phyloP scores from a whole-genome alignment of 2,329 filamentous ascomycete species.

The Mycosphaerella sp. region DNA sequence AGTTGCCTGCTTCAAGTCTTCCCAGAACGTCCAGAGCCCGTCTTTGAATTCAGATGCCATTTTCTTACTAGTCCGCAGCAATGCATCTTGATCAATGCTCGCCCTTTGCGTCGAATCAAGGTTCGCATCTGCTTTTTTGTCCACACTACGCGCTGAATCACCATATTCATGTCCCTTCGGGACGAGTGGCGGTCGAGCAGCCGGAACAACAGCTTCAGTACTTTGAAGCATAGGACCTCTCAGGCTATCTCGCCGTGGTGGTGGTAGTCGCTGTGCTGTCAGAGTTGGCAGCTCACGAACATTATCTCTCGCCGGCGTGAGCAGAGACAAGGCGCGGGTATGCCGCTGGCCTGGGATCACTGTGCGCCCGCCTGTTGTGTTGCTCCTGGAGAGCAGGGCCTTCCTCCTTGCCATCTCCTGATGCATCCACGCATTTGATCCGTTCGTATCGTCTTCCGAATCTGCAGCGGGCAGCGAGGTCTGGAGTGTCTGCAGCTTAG shows the following conservation, averaged over 20 bases:
- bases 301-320: slow-evolving; percentile 54
- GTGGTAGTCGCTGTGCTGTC: slow-evolving; percentile 9
- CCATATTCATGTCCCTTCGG: slow-evolving; percentile 2
- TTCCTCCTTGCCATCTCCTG: slow-evolving; percentile 68
- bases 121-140: slow-evolving; percentile 10
- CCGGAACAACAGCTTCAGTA: slow-evolving; percentile 1
- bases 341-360: slow-evolving; percentile 59
- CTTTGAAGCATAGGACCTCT: slow-evolving; percentile 16
- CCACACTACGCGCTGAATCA: slow-evolving; percentile 4
- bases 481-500: slow-evolving; percentile 53
- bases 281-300: slow-evolving; percentile 2
- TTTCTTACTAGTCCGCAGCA: slow-evolving; percentile 59
- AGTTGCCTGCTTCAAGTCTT: slow-evolving; percentile 90
- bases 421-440: slow-evolving; percentile 40
- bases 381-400: slow-evolving; percentile 51
- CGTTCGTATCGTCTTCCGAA: slow-evolving; percentile 42
- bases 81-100: slow-evolving; percentile 42
- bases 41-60: slow-evolving; percentile 84
- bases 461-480: slow-evolving; percentile 34
- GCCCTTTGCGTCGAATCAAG: slow-evolving; percentile 32
- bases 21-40: slow-evolving; percentile 88
- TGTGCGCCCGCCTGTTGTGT: slow-evolving; percentile 45
- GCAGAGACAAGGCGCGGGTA: slow-evolving; percentile 65
- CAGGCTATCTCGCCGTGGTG: slow-evolving; percentile 25
- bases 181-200: slow-evolving; percentile 4